Conservation (phyloP, 2,329 filamentous ascomycete species). For the Chaetothyriales sp. region DNA sequence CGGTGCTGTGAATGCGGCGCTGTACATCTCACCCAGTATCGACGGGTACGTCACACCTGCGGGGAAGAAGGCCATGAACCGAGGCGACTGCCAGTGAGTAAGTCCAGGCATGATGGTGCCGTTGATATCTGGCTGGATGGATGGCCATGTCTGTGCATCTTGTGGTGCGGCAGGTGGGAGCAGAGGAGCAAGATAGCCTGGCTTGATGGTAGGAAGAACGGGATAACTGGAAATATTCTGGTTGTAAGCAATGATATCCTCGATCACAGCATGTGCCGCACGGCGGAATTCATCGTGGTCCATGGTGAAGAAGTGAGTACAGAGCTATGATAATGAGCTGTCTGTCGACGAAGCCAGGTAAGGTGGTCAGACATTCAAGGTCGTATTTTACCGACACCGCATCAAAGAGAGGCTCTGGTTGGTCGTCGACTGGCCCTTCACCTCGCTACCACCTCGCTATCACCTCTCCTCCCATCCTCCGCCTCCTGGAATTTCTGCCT, state of each 20-base stretch:
- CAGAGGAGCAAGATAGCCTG: slow-evolving; percentile 70
- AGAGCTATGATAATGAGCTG: neutral
- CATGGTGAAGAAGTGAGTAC: slow-evolving; percentile 40
- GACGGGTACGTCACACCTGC: slow-evolving; percentile 65
- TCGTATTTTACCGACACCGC: no score
- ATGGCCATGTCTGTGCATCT: slow-evolving; percentile 55
- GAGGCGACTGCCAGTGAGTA: slow-evolving; percentile 87
- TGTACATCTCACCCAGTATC: slow-evolving; percentile 87
- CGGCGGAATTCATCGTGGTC: slow-evolving; percentile 62
- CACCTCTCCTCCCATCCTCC: no score
- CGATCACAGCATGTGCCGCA: slow-evolving; percentile 62
- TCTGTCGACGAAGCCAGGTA: no score
- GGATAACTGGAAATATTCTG: slow-evolving; percentile 53
- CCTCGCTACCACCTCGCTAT: no score
- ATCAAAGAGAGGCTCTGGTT: no score
- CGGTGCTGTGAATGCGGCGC: slow-evolving; percentile 70
- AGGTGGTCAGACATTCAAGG: no score
- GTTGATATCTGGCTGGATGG: slow-evolving; percentile 72
- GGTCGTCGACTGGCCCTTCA: no score
- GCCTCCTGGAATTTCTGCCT: no score
- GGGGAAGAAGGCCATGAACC: slow-evolving; percentile 94
- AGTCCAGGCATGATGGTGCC: slow-evolving; percentile 78
- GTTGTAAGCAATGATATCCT: slow-evolving; percentile 78
- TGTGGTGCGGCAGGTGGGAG: slow-evolving; percentile 54
- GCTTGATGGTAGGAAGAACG: slow-evolving; percentile 63